A percentile compares a stretch with the other conserved stretches of the same genome.
phyloP scores from a whole-genome alignment of 176 grass and related monocot genomes.

The Juncus effusus region DNA sequence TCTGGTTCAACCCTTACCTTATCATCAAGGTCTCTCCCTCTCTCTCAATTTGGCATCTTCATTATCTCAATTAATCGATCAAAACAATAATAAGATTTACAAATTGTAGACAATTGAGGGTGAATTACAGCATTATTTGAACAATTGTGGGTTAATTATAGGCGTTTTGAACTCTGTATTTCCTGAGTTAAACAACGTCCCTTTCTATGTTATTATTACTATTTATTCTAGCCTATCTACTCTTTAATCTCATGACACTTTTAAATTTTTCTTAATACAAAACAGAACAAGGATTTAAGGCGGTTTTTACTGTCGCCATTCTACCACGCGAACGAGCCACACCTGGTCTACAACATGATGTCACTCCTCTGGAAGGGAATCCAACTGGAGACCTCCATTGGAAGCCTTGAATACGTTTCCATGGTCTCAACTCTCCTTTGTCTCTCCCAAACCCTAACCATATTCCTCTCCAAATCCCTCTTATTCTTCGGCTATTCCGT shows the following conservation, averaged over 20 bases:
- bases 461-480: conserved; percentile 58
- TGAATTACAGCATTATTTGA: background rate
- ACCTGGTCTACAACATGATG: conserved; percentile 93
- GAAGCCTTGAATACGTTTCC: conserved; percentile 64
- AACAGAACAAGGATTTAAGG: conserved; percentile 56
- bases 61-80: conserved; percentile 1
- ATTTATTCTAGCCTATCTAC: too few relatives aligned
- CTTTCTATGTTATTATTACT: background rate
- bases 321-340: conserved; percentile 72
- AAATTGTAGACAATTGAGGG: background rate
- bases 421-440: conserved; percentile 65
- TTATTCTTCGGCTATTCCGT: conserved; percentile 37
- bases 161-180: background rate
- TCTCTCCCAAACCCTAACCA: conserved; percentile 68
- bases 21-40: conserved; percentile 57
- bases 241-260: background rate
- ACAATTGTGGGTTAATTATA: conserved; percentile 9
- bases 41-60: background rate
- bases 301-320: conserved; percentile 90
- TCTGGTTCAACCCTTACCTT: conserved; percentile 74
- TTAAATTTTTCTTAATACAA: background rate
- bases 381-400: conserved; percentile 81
- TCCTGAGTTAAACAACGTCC: background rate
- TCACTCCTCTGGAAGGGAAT: conserved; percentile 96
- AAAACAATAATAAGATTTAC: background rate